phyloP scores from a whole-genome alignment of 1,284 basidiomycete genomes.

The Malassezia sympodialis region DNA sequence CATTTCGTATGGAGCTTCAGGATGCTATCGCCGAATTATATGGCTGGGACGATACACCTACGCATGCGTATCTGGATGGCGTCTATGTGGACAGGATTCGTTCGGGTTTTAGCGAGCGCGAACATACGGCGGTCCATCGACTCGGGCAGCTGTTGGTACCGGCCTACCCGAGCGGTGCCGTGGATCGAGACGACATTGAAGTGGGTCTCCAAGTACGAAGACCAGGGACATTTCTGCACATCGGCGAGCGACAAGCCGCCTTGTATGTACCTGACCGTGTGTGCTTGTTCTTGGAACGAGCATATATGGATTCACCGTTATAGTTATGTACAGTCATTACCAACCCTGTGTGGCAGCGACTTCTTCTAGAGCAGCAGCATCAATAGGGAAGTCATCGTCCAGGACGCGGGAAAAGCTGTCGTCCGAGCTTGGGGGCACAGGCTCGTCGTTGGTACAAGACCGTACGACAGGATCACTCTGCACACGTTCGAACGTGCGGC shows the following conservation, averaged over 20 bases:
- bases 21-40: conserved; percentile 10
- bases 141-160: not conserved
- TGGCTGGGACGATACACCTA: conserved; percentile 7
- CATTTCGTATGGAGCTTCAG: conserved; percentile 5
- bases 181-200: not conserved
- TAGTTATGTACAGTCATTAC: conserved; percentile 3
- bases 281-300: not conserved
- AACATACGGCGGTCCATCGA: not conserved
- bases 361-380: conserved; percentile 13
- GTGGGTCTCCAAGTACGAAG: not conserved
- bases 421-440: conserved; percentile 7
- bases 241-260: not conserved
- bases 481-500: not conserved
- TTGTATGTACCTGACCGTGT: not conserved
- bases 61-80: conserved; percentile 1
- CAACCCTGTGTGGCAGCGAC: conserved; percentile 12
- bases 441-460: not conserved
- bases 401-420: conserved; percentile 15
- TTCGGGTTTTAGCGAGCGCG: conserved; percentile 2
- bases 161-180: not conserved
- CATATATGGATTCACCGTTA: not conserved
- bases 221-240: conserved; percentile 3
- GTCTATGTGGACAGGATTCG: conserved; percentile 10
- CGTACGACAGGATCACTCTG: conserved; percentile 6
- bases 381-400: conserved; percentile 12